phyloP scores from a whole-genome alignment of 805 yeast genomes.

The Sugiyamaella floridensis region DNA sequence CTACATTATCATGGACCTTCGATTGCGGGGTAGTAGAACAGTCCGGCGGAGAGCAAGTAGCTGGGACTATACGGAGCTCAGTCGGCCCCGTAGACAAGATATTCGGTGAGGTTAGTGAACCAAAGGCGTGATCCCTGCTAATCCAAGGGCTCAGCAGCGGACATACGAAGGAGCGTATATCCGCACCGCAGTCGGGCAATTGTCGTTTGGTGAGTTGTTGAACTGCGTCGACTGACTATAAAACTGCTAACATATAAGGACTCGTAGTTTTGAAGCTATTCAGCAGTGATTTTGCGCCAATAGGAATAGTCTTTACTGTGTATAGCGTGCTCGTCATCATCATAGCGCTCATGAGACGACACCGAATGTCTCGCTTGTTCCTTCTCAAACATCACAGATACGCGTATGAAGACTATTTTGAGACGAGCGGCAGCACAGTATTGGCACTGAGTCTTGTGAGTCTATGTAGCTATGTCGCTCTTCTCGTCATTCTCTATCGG shows the following conservation, averaged over 20 bases:
- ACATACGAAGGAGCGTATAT: slow-evolving; percentile 82
- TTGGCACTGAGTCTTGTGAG: slow-evolving; percentile 46
- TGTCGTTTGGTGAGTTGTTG: slow-evolving; percentile 43
- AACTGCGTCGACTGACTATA: neutral
- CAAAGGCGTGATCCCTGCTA: neutral
- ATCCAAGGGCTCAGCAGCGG: slow-evolving; percentile 61
- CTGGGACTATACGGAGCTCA: slow-evolving; percentile 5
- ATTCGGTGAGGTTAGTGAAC: neutral
- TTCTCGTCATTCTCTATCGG: slow-evolving; percentile 34
- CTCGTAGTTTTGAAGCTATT: slow-evolving; percentile 60
- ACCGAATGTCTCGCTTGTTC: slow-evolving; percentile 31
- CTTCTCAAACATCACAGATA: slow-evolving; percentile 25
- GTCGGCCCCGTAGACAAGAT: slow-evolving; percentile 3
- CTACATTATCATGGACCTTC: neutral
- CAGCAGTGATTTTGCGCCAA: slow-evolving; percentile 53
- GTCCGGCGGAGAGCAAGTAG: neutral
- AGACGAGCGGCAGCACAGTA: slow-evolving; percentile 58
- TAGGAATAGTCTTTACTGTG: slow-evolving; percentile 58
- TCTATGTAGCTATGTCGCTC: slow-evolving; percentile 42
- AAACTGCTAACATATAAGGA: slow-evolving; percentile 23
- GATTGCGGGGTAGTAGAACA: neutral
- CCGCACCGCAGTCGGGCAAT: slow-evolving; percentile 60
- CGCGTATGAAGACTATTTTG: slow-evolving; percentile 38
- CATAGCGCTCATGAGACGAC: slow-evolving; percentile 32
- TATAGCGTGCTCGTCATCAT: slow-evolving; percentile 46